Evolutionary conservation across 139 green algal genomes (phyloP), one percentile per base, ranked within the genome.

Genomic region (Microglena sp.): DNA sequence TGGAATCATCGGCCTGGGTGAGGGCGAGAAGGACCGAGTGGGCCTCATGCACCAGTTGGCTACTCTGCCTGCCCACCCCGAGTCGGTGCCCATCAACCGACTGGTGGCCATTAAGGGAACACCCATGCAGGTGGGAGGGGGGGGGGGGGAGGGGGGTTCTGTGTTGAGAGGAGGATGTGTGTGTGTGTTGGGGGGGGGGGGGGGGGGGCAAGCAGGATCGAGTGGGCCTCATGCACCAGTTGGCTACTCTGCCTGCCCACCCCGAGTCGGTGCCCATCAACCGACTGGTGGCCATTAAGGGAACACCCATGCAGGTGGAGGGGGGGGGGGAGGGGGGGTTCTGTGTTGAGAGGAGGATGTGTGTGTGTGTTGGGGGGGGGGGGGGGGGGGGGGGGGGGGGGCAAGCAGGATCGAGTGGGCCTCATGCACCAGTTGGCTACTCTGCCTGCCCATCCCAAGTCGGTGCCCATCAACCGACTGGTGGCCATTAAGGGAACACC

Each of bases 211-310:
- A 58, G 4, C 24, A 63, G 62, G 73, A 80, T 64, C 63, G 73
- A 1, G 68, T 80, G 59, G 73, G 73, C 5, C 59, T 68, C 8
- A 45, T 69, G 5, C 66, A 83, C 69, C 76, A 88, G 82, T 85
- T 99, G 29, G 89, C 93, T 62, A 97, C 89, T 0, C 83, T 99
- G 62, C 91, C 92, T 1, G 87, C 86, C 43, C 94, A 99, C 80
- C 94, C 94, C 5, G 94, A 99, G 84, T 86, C 61, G 22, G 94
- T 99, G 45, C 94, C 94, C 33, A 95, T 99, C 78, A 99, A 99
- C 79, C 77, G 89, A 0, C 82, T 5, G 2, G 31, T 45, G 31
- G 55, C 27, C 62, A 11, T 56, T 56, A 7, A 27, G 53, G 54
- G 55, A 8, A 26, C 62, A 29, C 15, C 44, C 54, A 65, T 43